Base-by-base conservation (phyloP, 78 protist species). In the Polysphondylium violaceum region DNA sequence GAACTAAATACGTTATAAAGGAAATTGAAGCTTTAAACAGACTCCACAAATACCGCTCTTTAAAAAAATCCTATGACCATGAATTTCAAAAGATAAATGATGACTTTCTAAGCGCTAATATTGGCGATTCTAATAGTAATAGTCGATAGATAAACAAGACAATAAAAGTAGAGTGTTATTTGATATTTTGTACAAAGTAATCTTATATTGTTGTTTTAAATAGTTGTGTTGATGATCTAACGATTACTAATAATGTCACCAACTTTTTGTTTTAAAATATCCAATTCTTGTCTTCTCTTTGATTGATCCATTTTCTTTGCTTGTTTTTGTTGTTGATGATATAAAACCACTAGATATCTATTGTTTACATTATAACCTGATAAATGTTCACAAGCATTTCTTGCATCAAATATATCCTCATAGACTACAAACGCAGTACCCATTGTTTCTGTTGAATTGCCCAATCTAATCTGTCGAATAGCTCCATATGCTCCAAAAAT, bases 351-450 rank as follows among this genome's bases (percentile, higher is more conserved):
- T 29, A 97, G 68, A 75, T 96, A 98, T 29, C 99, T 86, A 25
- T 96, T 96, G 36, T 43, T 36, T 21, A 98, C 97, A 94, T 95
- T 97, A 87, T 97, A 98, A 51, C 99, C 99, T 6, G 95, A 74
- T 40, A 98, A 59, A 72, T 97, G 96, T n/a, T 98, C 99, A 68
- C 95, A 85, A 27, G 99, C 99, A 56, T 81, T 94, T 90, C 97
- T 98, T 12, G 99, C 99, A 36, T 98, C 99, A 76, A 76, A 97
- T 6, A 98, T 97, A 74, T 98, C 99, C 35, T 98, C 99, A 56
- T 94, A 98, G 23, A 98, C 98, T 2, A 98, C 99, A 67, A 95
- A 98, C 0, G 99, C 99, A 0, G 98, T 97, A 7, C 99, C 99
- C 16, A 58, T 63, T 2, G 99, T 98, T 8, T 97, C 99, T 1